Evolutionary conservation across 192 early-diverging fungal species (phyloP), one percentile per base, ranked within the genome.

Genomic region (Coemansia aciculifera): DNA sequence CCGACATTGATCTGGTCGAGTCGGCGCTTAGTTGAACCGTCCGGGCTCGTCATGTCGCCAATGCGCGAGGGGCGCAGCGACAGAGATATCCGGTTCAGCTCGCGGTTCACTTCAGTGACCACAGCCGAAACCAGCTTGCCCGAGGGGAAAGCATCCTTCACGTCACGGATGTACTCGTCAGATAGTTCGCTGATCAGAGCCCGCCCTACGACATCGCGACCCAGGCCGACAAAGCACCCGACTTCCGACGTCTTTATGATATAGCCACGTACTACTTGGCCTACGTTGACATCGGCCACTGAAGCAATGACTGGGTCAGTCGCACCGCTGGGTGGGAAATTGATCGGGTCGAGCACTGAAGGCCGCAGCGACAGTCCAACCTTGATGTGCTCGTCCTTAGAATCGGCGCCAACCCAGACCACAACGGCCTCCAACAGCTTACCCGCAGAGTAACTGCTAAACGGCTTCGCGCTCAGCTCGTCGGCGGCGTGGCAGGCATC

Each of bases 181-280:
- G 89, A 91, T 15, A 98, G 64, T 66, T 97, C 89, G 34, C 89
- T 83, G 69, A 98, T 95, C 77, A 93, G 89, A 40, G 94, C 93
- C 59, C 93, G 89, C 17, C 83, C 96, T 62, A 74, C 74, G 24
- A 91, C 39, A 10, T 81, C 71, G 60, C 81, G 87, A 43, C 86
- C 87, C 31, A 96, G 76, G 17, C 78, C 59, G 23, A 98, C 84
- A 75, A 98, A 95, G 59, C 89, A 77, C 64, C 90, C 90, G 38
- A 84, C 84, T n/a, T 92, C 86, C 2, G 86, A 86, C 9, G 90
- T 81, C 62, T 88, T 90, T 48, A 81, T 84, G 42, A 97, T 88
- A 64, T 86, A 94, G 0, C 91, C 94, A 34, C 85, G 84, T 10
- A 94, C 67, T 12, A 94, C 75, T 59, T 87, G 80, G n/a, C 88